Percentiles rank a stretch among this genome's conserved stretches.
phyloP scores from a whole-genome alignment of 78 protist genomes.

The Trichosphaerium sp. region DNA sequence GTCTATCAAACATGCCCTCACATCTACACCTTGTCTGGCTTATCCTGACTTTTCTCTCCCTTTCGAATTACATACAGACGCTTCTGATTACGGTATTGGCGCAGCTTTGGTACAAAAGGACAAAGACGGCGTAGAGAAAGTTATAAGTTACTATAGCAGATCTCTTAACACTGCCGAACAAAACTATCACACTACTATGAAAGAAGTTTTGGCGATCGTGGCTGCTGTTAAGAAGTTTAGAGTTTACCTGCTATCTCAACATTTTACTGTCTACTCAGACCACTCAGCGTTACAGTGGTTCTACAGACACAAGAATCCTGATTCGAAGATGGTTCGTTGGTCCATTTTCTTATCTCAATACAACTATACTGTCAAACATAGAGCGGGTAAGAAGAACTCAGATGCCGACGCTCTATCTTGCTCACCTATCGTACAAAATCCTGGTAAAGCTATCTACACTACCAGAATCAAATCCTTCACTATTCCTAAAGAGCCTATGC shows the following conservation, averaged over 20 bases:
- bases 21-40: background rate
- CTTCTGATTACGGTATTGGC: constrained; percentile 15
- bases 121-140: background rate
- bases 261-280: constrained; percentile 2
- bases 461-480: background rate
- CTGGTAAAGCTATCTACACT: background rate
- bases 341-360: background rate
- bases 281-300: constrained; percentile 3
- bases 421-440: background rate
- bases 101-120: constrained; percentile 16
- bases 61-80: constrained; percentile 5
- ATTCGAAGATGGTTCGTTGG: background rate
- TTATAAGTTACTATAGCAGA: constrained; percentile 7
- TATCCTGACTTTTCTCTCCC: background rate
- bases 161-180: constrained; percentile 3
- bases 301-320: background rate
- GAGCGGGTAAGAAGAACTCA: background rate
- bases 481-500: background rate
- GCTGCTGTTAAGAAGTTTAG: background rate
- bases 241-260: background rate
- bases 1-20: background rate
- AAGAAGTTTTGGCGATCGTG: constrained; percentile 14
- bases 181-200: constrained; percentile 1
- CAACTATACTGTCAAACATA: background rate
- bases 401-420: constrained; percentile 9